These are phyloP conservation scores for Schizosaccharomyces japonicus DNA, from an alignment of 805 yeast genomes.

Conservation along the genomic window DNA sequence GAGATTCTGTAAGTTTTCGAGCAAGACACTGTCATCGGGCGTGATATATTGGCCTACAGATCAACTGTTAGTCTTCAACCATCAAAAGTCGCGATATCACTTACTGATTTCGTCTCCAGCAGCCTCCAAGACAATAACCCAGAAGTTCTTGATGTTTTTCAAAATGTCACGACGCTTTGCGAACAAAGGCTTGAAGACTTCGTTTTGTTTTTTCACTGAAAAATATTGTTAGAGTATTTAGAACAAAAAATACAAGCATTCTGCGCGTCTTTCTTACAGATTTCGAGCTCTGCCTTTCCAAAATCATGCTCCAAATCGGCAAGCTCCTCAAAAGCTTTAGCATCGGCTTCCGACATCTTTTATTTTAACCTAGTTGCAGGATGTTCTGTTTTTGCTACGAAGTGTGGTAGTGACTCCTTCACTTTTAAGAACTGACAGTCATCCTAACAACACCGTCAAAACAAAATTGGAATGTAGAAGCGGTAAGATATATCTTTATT, in stretches of 20 bases:
- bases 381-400: too few species aligned
- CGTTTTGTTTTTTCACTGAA: conserved; percentile 1
- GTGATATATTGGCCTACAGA: conserved; percentile 14
- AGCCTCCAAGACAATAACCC: conserved; percentile 70
- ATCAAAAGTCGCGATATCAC: neutral
- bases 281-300: conserved; percentile 12
- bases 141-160: conserved; percentile 41
- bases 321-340: conserved; percentile 9
- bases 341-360: too few species aligned
- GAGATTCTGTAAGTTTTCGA: conserved; percentile 31
- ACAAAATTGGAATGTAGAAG: too few species aligned
- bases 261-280: conserved; percentile 12
- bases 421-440: too few species aligned
- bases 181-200: conserved; percentile 24
- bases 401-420: too few species aligned
- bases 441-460: too few species aligned
- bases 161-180: conserved; percentile 31
- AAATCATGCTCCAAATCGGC: conserved; percentile 13
- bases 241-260: too few species aligned
- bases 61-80: neutral
- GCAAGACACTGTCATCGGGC: neutral
- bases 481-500: too few species aligned
- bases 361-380: too few species aligned
- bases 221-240: neutral
- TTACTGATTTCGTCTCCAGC: conserved; percentile 33